Evolutionary conservation across 2,329 filamentous ascomycete genomes (phyloP).

Genomic region (Cryphonectria radicalis): DNA sequence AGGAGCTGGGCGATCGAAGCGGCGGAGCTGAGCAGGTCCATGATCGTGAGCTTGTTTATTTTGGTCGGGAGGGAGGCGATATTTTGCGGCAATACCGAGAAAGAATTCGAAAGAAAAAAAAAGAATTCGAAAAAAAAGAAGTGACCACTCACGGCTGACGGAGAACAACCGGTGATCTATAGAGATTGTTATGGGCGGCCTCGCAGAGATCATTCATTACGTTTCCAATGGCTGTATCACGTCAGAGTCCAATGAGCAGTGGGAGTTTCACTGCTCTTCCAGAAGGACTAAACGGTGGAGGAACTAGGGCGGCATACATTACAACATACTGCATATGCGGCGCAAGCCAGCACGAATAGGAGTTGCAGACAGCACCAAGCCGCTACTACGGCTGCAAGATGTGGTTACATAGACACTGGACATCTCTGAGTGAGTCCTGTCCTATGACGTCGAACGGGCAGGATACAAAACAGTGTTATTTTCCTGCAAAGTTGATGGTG

Average conservation of each 20-base stretch:
- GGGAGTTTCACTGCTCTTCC: not conserved
- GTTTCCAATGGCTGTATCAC: not conserved
- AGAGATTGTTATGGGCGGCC: not conserved
- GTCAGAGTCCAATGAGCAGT: not conserved
- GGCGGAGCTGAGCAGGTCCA: not conserved
- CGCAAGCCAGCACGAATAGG: not conserved
- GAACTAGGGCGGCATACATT: not conserved
- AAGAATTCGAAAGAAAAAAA: no score
- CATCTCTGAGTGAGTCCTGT: not conserved
- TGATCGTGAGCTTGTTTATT: not conserved
- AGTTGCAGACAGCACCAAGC: not conserved
- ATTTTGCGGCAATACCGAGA: not conserved
- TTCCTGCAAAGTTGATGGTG: not conserved
- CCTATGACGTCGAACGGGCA: not conserved
- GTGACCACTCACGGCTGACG: not conserved
- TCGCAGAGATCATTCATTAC: not conserved
- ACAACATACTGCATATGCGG: not conserved
- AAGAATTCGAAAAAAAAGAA: no score
- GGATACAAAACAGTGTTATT: not conserved
- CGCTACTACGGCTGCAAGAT: not conserved
- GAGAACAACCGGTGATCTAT: not conserved
- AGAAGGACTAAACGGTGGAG: not conserved
- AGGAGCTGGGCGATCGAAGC: constrained; percentile 1
- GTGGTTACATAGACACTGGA: not conserved
- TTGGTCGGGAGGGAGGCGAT: not conserved